Evolutionary conservation across 192 early-diverging fungal genomes (phyloP).

Genomic region (Piromyces finnis): DNA sequence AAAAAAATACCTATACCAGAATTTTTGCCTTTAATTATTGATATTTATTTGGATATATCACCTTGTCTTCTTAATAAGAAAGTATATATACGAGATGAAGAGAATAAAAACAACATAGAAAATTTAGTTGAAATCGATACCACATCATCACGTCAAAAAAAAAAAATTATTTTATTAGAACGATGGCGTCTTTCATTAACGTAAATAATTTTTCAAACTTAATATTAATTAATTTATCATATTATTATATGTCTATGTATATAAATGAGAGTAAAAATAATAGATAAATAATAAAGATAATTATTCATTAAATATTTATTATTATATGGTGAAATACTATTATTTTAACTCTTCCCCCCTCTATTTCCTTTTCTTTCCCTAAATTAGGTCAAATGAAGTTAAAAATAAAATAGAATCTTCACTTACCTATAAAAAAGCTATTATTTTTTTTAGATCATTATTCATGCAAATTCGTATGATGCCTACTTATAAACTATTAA

Average conservation of each 20-base stretch:
- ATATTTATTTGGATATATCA: background rate
- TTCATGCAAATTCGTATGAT: background rate
- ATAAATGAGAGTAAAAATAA: too few relatives aligned
- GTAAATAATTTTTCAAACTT: background rate
- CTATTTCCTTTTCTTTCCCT: background rate
- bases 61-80: background rate
- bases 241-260: too few relatives aligned
- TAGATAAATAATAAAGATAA: too few relatives aligned
- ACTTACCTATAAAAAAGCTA: background rate
- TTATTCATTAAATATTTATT: too few relatives aligned
- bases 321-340: too few relatives aligned
- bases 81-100: background rate
- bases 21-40: background rate
- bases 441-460: background rate
- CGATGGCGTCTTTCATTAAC: background rate
- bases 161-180: background rate
- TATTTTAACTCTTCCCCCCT: too few relatives aligned
- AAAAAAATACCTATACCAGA: background rate
- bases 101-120: too few relatives aligned
- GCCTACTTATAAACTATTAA: background rate
- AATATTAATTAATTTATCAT: too few relatives aligned
- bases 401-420: background rate
- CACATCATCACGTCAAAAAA: background rate
- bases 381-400: background rate
- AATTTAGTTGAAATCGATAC: background rate